Evolutionary conservation across 2,329 filamentous ascomycete species (phyloP), one percentile per base, ranked within the genome.

Genomic region (Fusarium falciforme): DNA sequence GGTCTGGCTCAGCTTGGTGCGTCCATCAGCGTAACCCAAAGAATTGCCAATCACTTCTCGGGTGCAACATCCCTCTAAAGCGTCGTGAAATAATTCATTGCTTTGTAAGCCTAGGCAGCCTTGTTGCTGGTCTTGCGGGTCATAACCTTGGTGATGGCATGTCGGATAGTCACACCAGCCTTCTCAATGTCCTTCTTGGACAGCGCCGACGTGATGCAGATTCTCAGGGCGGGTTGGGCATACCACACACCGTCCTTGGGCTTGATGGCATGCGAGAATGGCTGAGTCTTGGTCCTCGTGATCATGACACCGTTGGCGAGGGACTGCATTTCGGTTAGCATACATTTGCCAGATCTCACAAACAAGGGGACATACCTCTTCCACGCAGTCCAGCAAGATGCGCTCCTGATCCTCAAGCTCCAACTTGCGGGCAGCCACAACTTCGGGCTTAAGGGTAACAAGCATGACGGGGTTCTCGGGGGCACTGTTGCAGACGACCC

Each of bases 101-200:
- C n/a, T 36, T 36, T 38, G 25, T 35, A 22, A n/a, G 33, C 3
- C 10, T 65, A 77, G 33, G 17, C 57, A 29, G 77, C 65, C 73
- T 83, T 84, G 73, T 68, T 81, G 79, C 85, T 90, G 31, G 86
- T 83, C 81, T 91, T 92, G 71, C 89, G 86, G 22, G 89, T 90
- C 88, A 99, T 91, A 70, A 98, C 91, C 85, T 98, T 98, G 61
- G 95, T 97, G 75, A 98, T 94, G 16, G 96, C 96, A 84, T 98
- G 95, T 69, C 96, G 89, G 76, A 99, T 95, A 11, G 90, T 92
- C 9, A 92, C 91, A 16, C 95, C 96, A 1, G 96, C 94, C 86
- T 97, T 98, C 85, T 99, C 97, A 64, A 95, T 93, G 82, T 99
- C 96, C 85, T 97, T 98, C 87, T 93, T 97, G 27, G 93, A 93